A percentile compares a stretch with the other conserved stretches of the same genome.
phyloP scores from a whole-genome alignment of 345 rosid species.

The Erysimum cheiranthoides region DNA sequence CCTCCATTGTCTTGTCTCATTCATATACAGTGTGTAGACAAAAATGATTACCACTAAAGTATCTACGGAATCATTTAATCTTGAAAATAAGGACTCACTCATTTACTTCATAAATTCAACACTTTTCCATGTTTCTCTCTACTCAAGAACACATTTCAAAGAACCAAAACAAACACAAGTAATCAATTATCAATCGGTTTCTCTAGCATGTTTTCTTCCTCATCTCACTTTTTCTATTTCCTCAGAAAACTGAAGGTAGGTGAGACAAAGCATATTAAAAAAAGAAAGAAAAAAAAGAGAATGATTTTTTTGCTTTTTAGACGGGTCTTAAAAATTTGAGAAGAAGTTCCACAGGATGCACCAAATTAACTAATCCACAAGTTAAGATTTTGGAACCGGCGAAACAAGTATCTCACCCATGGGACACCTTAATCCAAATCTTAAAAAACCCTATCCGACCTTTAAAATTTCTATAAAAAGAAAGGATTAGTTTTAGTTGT shows the following conservation, averaged over 20 bases:
- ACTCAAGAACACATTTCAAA: too few relatives aligned
- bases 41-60: too few relatives aligned
- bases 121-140: too few relatives aligned
- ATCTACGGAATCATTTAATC: too few relatives aligned
- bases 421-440: slow-evolving; percentile 23
- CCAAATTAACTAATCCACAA: slow-evolving; percentile 25
- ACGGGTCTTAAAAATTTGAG: slow-evolving; percentile 4
- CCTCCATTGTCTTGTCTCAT: background rate
- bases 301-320: slow-evolving; percentile 2
- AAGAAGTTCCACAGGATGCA: slow-evolving; percentile 1
- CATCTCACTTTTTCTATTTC: background rate
- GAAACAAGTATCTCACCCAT: slow-evolving; percentile 28
- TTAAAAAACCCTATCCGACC: slow-evolving; percentile 30
- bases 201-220: too few relatives aligned
- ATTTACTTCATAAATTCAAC: too few relatives aligned
- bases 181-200: too few relatives aligned
- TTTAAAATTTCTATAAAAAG: slow-evolving; percentile 4
- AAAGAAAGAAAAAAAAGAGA: background rate
- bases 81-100: too few relatives aligned
- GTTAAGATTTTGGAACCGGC: slow-evolving; percentile 17
- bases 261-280: background rate
- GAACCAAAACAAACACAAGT: too few relatives aligned
- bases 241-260: background rate
- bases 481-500: slow-evolving; percentile 24
- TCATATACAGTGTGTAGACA: too few relatives aligned